Evolutionary conservation across 2,329 filamentous ascomycete species (phyloP).

Genomic region (Periglandula ipomoeae): DNA sequence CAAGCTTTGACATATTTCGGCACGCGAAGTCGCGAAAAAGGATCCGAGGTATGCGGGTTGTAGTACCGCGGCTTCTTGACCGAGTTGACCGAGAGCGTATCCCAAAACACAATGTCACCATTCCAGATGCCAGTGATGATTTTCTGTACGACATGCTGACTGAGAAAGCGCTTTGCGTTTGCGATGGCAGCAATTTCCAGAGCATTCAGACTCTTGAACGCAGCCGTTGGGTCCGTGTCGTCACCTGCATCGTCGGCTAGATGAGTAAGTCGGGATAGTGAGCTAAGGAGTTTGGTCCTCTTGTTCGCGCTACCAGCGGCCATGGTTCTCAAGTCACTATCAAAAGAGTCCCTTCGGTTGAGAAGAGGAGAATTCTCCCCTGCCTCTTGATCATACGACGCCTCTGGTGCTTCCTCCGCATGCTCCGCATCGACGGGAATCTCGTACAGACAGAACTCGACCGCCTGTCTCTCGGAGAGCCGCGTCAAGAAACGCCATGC

Average conservation of each 20-base stretch:
- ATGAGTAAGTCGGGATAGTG: conserved; percentile 45
- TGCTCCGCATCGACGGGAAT: conserved; percentile 40
- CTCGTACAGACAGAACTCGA: conserved; percentile 67
- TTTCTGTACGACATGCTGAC: conserved; percentile 70
- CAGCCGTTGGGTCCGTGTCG: conserved; percentile 54
- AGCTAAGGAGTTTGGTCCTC: conserved; percentile 41
- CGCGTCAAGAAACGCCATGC: conserved; percentile 69
- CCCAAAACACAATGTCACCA: conserved; percentile 83
- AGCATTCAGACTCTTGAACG: conserved; percentile 74
- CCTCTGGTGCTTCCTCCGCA: conserved; percentile 5
- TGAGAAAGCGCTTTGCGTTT: conserved; percentile 75
- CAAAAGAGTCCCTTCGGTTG: conserved; percentile 19
- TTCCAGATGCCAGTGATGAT: conserved; percentile 80
- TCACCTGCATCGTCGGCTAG: conserved; percentile 28
- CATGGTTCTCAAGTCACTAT: conserved; percentile 12
- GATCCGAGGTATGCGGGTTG: conserved; percentile 56
- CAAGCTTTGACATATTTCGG: conserved; percentile 79
- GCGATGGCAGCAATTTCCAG: conserved; percentile 79
- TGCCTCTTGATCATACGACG: conserved; percentile 28
- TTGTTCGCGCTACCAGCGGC: conserved; percentile 32
- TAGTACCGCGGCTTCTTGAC: conserved; percentile 71
- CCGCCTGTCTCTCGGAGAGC: conserved; percentile 62
- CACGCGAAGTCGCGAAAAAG: conserved; percentile 66
- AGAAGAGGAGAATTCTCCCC: conserved; percentile 41
- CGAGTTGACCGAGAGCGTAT: conserved; percentile 61